phyloP scores from a whole-genome alignment of 768 basidiomycete species.

The Leccinum longicurvipes region DNA sequence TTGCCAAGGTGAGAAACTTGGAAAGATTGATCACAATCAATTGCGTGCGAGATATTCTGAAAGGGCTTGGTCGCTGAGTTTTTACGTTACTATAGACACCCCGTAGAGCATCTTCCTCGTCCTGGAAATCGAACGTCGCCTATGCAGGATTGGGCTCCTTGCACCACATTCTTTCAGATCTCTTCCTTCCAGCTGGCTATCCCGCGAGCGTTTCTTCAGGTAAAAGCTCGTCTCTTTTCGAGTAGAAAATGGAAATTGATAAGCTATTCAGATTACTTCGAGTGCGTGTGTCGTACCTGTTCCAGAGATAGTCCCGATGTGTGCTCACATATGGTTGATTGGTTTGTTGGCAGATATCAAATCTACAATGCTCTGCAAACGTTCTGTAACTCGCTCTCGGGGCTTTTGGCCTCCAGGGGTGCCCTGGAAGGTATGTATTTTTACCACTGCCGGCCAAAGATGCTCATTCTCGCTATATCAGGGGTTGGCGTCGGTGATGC shows the following conservation, averaged over 20 bases:
- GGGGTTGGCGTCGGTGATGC: constrained; percentile 68
- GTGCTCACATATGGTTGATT: constrained; percentile 1
- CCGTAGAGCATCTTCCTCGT: not conserved
- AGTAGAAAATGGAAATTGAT: not conserved
- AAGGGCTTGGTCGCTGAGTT: constrained; percentile 5
- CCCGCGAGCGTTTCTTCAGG: constrained; percentile 61
- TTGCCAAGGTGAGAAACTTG: constrained; percentile 16
- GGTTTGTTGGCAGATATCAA: constrained; percentile 49
- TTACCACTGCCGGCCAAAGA: not conserved
- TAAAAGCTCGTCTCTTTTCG: constrained; percentile 16
- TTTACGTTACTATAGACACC: not conserved
- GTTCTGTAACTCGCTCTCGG: constrained; percentile 65
- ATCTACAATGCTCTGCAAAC: constrained; percentile 64
- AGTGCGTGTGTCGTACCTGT: constrained; percentile 33
- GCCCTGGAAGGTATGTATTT: constrained; percentile 60
- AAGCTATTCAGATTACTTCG: constrained; percentile 47
- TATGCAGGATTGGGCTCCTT: constrained; percentile 1
- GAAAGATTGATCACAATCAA: not conserved
- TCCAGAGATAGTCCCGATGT: not conserved
- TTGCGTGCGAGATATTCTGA: not conserved
- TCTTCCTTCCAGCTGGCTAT: constrained; percentile 64
- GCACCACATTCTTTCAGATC: constrained; percentile 19
- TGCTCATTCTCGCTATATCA: constrained; percentile 28
- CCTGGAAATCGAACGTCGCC: not conserved
- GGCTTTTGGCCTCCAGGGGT: constrained; percentile 62